Evolutionary conservation across 768 basidiomycete genomes (phyloP), one percentile per base, ranked within the genome.

Genomic region (Mycena chlorophos): DNA sequence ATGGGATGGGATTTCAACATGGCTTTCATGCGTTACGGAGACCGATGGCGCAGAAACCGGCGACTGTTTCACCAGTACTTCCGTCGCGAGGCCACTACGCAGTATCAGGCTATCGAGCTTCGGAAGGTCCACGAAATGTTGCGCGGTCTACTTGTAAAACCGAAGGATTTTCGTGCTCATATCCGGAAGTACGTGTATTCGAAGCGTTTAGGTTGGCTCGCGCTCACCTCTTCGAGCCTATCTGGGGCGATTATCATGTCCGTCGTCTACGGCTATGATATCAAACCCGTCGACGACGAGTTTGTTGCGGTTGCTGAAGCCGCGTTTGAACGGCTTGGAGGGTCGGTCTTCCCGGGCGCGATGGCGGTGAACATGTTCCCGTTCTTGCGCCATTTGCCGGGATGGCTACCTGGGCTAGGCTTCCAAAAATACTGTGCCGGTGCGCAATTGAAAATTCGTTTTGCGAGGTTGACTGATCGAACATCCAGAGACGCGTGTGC

Each of bases 1-100:
- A 68, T 69, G 65, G 72, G 68, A 5, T 74, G 67, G 70, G 60
- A 68, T 20, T 71, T 69, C 50, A 67, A 65, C 55, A 22, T 66
- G 5, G 66, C 47, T 1, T 28, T 73, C 4, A 68, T 70, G 60
- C 62, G 57, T 19, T 70, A 74, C 30, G 67, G 65, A 1, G 61
- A 68, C 1, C 25, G 30, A 38, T 75, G 73, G 75, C 63, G 69
- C 16, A 16, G 20, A 13, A 65, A 70, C 38, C 61, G 72, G 31
- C 59, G 64, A 19, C 40, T 71, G 8, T 65, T 69, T 23, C 67
- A 73, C 22, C 63, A 69, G 39, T 51, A 54, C 4, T 71, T 69
- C 51, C 63, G 58, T 16, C 64, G 61, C 13, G 57, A 64, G 8
- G 51, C 58, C 3, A 39, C 67, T 6, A 27, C 27, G 3, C 43